phyloP scores from a whole-genome alignment of 1,284 basidiomycete species.

The Neonothopanus nambi region DNA sequence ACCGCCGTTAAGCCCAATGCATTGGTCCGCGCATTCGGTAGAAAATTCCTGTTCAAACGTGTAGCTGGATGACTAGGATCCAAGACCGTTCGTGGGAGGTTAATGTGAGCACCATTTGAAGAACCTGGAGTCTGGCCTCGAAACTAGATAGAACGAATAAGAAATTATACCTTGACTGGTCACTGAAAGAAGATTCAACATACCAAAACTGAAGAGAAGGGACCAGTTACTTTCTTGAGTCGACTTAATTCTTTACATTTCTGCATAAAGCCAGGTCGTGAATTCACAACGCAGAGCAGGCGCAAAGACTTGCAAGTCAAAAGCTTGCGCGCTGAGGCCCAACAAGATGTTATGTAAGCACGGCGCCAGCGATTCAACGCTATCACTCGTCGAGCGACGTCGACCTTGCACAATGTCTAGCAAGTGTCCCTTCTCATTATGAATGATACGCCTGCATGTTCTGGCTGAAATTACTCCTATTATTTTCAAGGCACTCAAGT shows the following conservation, averaged over 20 bases:
- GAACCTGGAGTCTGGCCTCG: constrained; percentile 13
- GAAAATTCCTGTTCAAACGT: neutral
- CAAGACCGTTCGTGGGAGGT: neutral
- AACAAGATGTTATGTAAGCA: too few species aligned
- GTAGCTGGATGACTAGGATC: constrained; percentile 16
- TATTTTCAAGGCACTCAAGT: too few species aligned
- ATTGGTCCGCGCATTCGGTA: neutral
- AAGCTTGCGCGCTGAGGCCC: too few species aligned
- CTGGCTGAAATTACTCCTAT: too few species aligned
- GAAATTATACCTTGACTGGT: neutral
- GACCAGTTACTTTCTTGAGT: constrained; percentile 7
- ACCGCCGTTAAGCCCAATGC: neutral
- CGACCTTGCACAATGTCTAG: too few species aligned
- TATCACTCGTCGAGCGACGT: too few species aligned
- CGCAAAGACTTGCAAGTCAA: too few species aligned
- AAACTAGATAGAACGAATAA: neutral
- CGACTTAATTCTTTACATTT: constrained; percentile 16
- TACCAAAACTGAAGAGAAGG: constrained; percentile 10
- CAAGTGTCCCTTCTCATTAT: too few species aligned
- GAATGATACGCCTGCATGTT: too few species aligned
- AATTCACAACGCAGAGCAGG: too few species aligned
- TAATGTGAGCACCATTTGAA: neutral
- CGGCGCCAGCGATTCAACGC: too few species aligned
- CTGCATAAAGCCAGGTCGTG: constrained; percentile 10
- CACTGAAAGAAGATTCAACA: neutral